Evolutionary conservation across 2,329 filamentous ascomycete genomes (phyloP), one percentile per base, ranked within the genome.

Genomic region (Xylariales sp.): DNA sequence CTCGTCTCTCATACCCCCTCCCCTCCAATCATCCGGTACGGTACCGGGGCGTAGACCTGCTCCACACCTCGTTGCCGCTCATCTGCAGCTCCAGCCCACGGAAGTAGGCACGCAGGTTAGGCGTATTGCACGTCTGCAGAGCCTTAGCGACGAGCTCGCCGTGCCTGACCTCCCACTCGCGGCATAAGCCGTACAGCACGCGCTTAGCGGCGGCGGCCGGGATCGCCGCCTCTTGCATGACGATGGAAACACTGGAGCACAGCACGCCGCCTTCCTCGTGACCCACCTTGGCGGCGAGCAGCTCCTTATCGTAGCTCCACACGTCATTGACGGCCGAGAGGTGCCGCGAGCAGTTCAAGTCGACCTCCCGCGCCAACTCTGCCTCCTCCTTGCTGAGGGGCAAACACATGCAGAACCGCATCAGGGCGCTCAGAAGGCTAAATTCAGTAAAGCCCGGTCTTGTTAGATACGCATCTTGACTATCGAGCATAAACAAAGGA

Each of bases 321-420:
- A 66, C 61, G 35, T 66, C 62, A 43, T 66, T 66, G 12, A 67
- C 42, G 8, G 64, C 41, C 4, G 57, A 52, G 29, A 65, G 46
- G 25, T 65, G 62, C 39, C 55, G 54, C 2, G 50, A 44, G 40
- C 51, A 59, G 45, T 62, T 64, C 5, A 36, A 16, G 5, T 65
- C 60, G 6, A 61, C 38, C 1, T 41, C 28, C 12, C 31, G 27
- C n/a, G 55, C 43, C 3, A 46, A 28, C 2, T 33, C 29, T 1
- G 55, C 41, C 16, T 65, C 58, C 5, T 43, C 34, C 1, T 38
- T 18, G 1, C 50, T 44, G 2, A 63, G 29, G 5, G 30, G 37
- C 5, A 65, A 41, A 3, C 23, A 47, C 53, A 58, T 59, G 5
- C 43, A 41, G 45, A 60, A 67, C 3, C 61, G 51, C 50, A 62